Evolutionary conservation across 1,284 basidiomycete species (phyloP), one percentile per base, ranked within the genome.

Genomic region (Stereum hirsutum): DNA sequence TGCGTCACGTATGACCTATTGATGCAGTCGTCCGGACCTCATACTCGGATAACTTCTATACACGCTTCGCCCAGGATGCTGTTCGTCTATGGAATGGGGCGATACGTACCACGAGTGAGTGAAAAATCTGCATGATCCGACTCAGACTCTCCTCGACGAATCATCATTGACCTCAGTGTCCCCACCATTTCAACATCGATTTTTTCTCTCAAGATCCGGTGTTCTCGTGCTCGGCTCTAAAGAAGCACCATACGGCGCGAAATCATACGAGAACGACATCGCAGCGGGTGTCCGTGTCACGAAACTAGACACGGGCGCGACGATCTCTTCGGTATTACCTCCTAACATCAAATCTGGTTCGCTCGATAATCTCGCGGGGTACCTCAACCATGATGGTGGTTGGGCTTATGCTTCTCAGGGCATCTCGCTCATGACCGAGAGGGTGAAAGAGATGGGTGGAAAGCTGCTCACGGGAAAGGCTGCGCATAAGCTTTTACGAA

Each of bases 341-440:
- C 41, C 59, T 0, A 51, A 53, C 12, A 61, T 72, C 32, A 41
- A 49, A 41, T 47, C 52, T n/a, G 49, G 48, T 45, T 51, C 49
- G 27, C 70, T 74, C 41, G 58, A 61, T 4, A 48, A 58, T 21
- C 59, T 54, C 26, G 51, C 55, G 5, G 78, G 78, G 0, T 94
- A 89, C 57, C 54, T 84, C 39, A 95, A 93, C 57, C 66, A 64
- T 2, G 78, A 87, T 30, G 80, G 85, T 1, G 93, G 93, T 3
- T 97, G 93, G 93, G 89, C 78, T 1, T 73, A 85, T 56, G 88
- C 92, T 2, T 70, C 74, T 1, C 75, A 81, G 51, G 89, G 84
- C 1, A 59, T 89, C 6, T 55, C 63, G 5, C 62, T 74, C 10
- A 63, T 89, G 46, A 73, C 85, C 42, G 57, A 64, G 28, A 74